Conservation (phyloP, 805 yeast species). For the Millerago galiae region DNA sequence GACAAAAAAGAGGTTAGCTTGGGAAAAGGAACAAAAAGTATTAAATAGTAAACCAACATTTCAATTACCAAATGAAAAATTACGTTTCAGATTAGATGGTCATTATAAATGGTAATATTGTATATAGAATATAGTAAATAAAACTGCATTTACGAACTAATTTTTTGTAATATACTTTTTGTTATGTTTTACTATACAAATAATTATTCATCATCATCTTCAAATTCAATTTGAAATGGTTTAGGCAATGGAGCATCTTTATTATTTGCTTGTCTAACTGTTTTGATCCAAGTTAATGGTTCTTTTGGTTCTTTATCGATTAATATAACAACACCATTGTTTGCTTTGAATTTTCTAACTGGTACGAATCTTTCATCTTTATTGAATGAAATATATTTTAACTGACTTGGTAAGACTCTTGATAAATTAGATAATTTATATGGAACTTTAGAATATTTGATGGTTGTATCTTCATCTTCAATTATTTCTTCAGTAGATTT, state of each 20-base stretch:
- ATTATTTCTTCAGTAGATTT: conserved; percentile 16
- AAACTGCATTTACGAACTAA: conserved; percentile 4
- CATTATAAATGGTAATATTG: conserved; percentile 45
- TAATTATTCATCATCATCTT: conserved; percentile 3
- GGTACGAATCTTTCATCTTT: conserved; percentile 77
- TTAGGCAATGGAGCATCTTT: conserved; percentile 72
- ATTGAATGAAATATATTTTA: conserved; percentile 71
- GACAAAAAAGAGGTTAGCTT: conserved; percentile 52
- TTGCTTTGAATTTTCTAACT: conserved; percentile 67
- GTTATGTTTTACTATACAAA: neutral
- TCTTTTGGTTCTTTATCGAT: conserved; percentile 57
- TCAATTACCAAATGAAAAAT: conserved; percentile 37
- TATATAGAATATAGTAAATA: conserved; percentile 10
- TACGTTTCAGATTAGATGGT: conserved; percentile 45
- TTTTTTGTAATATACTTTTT: neutral
- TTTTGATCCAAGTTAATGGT: conserved; percentile 63
- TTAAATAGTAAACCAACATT: conserved; percentile 46
- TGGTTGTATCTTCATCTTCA: conserved; percentile 29
- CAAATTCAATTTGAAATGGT: conserved; percentile 49
- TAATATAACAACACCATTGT: conserved; percentile 65
- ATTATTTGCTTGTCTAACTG: conserved; percentile 72
- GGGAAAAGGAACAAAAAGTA: conserved; percentile 48
- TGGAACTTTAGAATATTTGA: conserved; percentile 55
- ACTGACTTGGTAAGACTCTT: conserved; percentile 85
- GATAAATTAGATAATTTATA: conserved; percentile 73